These are phyloP conservation scores for Boletellus emodensis DNA, from an alignment of 768 basidiomycete genomes.

Conservation along the genomic window DNA sequence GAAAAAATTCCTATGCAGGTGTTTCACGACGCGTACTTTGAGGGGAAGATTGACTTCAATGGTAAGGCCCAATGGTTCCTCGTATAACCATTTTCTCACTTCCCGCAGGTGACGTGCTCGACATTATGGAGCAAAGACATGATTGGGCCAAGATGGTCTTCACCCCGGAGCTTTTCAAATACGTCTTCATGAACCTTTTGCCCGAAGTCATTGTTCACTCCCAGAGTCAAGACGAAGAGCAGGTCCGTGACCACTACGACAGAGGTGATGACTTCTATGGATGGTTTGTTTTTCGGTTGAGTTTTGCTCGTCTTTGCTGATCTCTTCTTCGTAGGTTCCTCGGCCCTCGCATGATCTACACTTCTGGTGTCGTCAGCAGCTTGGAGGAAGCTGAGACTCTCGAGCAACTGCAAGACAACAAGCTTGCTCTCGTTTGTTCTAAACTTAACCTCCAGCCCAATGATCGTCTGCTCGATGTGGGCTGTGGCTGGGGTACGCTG, in stretches of 20 bases:
- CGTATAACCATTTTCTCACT: background rate
- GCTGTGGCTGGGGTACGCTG: conserved; percentile 97
- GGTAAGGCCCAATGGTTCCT: conserved; percentile 43
- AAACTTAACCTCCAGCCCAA: conserved; percentile 87
- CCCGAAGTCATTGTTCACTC: conserved; percentile 96
- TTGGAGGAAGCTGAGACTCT: conserved; percentile 73
- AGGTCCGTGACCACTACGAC: conserved; percentile 95
- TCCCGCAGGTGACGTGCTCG: conserved; percentile 79
- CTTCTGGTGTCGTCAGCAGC: conserved; percentile 82
- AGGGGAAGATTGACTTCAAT: conserved; percentile 94
- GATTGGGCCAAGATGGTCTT: conserved; percentile 94
- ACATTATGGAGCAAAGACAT: conserved; percentile 89
- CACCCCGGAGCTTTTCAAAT: conserved; percentile 89
- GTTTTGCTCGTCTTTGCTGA: background rate
- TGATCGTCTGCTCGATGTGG: conserved; percentile 81
- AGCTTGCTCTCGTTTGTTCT: conserved; percentile 90
- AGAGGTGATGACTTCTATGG: conserved; percentile 95
- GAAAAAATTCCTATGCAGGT: conserved; percentile 96
- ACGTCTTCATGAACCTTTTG: conserved; percentile 80
- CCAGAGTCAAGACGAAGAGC: conserved; percentile 88
- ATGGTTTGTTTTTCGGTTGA: conserved; percentile 44
- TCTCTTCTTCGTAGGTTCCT: conserved; percentile 60
- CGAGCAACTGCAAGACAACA: conserved; percentile 97
- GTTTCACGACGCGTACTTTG: conserved; percentile 97
- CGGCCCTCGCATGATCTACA: conserved; percentile 96